Conservation (phyloP, 371 early-diverging fungal species). For the Mucor sp. region DNA sequence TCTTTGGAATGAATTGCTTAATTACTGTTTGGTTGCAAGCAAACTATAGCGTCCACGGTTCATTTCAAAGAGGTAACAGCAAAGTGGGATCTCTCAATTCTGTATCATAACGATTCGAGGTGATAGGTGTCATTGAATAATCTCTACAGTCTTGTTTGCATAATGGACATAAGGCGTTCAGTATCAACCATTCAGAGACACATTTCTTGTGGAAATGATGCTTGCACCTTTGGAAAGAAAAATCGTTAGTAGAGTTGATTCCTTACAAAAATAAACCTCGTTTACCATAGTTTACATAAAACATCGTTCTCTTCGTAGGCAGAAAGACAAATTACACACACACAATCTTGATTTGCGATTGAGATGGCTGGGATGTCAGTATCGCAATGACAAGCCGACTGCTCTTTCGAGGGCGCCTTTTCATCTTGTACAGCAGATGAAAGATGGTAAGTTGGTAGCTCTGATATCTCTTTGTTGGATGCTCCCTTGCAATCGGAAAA, state of each 20-base stretch:
- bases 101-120: background rate
- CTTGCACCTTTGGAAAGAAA: background rate
- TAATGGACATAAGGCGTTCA: slow-evolving; percentile 31
- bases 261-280: background rate
- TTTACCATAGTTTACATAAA: background rate
- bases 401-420: background rate
- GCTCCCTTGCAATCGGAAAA: background rate
- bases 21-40: too few species aligned
- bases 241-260: background rate
- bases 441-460: background rate
- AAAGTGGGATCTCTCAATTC: background rate
- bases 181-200: slow-evolving; percentile 28
- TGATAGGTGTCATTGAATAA: background rate
- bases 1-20: too few species aligned
- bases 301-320: background rate
- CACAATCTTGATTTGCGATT: background rate
- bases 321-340: background rate
- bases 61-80: background rate
- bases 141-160: slow-evolving; percentile 25
- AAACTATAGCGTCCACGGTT: too few species aligned
- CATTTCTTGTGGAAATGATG: slow-evolving; percentile 26
- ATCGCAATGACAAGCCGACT: background rate
- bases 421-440: background rate
- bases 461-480: background rate
- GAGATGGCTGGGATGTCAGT: background rate